These are phyloP conservation scores for Pseudopyrenochaeta lycopersici DNA, from an alignment of 2,329 filamentous ascomycete genomes.

Conservation along the genomic window DNA sequence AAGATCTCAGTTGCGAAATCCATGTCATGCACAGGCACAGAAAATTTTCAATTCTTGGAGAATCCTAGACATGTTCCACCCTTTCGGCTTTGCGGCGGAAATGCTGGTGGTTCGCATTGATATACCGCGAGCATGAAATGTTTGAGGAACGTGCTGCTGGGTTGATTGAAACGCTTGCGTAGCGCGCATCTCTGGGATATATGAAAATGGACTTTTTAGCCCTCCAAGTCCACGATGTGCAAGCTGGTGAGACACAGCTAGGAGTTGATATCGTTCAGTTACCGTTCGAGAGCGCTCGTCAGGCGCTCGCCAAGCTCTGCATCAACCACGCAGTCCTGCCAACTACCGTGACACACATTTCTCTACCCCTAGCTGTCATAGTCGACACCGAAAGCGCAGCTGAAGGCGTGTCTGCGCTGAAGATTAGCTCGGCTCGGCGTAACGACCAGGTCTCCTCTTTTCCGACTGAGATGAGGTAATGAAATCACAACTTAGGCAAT, in stretches of 20 bases:
- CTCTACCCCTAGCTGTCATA: constrained; percentile 20
- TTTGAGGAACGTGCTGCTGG: too few species aligned
- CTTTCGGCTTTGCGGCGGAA: too few species aligned
- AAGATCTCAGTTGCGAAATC: too few species aligned
- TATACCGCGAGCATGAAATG: too few species aligned
- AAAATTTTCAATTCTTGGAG: too few species aligned
- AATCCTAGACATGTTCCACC: too few species aligned
- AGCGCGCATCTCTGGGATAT: too few species aligned
- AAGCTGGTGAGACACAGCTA: neutral
- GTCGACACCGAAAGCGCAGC: constrained; percentile 19
- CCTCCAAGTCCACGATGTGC: too few species aligned
- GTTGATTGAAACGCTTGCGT: too few species aligned
- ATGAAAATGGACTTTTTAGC: too few species aligned
- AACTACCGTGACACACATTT: constrained; percentile 18
- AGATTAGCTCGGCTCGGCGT: constrained; percentile 14
- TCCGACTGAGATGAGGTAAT: constrained; percentile 1
- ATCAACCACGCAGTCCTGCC: constrained; percentile 16
- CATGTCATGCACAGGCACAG: too few species aligned
- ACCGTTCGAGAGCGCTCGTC: constrained; percentile 16
- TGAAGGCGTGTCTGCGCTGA: constrained; percentile 21
- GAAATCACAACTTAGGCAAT: constrained; percentile 13
- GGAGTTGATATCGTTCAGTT: constrained; percentile 18
- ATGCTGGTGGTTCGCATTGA: too few species aligned
- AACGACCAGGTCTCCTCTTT: constrained; percentile 17
- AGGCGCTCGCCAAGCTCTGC: constrained; percentile 15